Conservation (phyloP, 148 eudicot genomes). For the Vaccinium corymbosum region DNA sequence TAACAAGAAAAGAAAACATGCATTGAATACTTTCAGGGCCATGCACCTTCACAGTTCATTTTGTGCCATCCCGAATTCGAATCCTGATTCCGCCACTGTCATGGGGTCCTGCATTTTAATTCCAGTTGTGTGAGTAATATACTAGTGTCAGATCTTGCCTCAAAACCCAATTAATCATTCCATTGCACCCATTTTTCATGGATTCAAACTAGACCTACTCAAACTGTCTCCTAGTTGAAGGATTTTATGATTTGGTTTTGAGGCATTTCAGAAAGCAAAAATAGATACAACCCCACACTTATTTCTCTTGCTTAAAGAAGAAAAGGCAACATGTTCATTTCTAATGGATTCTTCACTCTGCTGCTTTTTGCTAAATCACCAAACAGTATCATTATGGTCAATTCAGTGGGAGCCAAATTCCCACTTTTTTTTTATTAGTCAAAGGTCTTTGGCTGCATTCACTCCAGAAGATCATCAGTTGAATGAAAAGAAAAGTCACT, state of each 20-base stretch:
- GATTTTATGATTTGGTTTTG: neutral
- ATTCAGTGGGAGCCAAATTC: constrained; percentile 10
- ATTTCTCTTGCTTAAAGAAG: too few species aligned
- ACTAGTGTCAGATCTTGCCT: neutral
- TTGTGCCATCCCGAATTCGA: too few species aligned
- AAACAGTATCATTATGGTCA: neutral
- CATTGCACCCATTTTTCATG: neutral
- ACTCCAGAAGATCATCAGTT: constrained; percentile 6
- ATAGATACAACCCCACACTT: neutral
- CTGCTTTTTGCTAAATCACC: neutral
- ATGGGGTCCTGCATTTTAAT: neutral
- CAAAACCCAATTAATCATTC: neutral
- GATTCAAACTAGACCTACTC: neutral
- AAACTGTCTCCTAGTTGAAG: constrained; percentile 8
- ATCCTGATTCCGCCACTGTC: too few species aligned
- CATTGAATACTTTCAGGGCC: too few species aligned
- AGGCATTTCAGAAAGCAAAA: neutral
- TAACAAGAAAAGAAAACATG: too few species aligned
- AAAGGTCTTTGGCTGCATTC: constrained; percentile 7
- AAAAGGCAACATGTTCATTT: too few species aligned
- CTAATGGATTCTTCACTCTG: too few species aligned
- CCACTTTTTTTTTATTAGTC: neutral
- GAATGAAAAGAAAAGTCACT: constrained; percentile 1
- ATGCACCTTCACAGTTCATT: too few species aligned
- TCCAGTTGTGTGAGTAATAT: neutral